Evolutionary conservation across 768 basidiomycete genomes (phyloP).

Genomic region (Rhodotorula graminis): DNA sequence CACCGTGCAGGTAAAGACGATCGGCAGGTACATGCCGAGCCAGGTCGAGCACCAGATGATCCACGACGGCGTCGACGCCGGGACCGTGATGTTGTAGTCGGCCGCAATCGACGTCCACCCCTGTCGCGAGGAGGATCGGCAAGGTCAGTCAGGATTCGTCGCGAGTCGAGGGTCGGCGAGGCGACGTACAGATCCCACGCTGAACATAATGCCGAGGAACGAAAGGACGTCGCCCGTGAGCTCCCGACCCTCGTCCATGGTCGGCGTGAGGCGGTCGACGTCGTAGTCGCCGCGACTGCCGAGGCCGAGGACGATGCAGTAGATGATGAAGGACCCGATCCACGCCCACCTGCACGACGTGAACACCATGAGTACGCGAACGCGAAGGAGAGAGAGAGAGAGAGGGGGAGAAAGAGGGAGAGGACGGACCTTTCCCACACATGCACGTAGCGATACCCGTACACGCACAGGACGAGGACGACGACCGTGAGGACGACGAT

Average conservation of each 20-base stretch:
- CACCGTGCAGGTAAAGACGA: constrained; percentile 21
- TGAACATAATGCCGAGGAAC: constrained; percentile 49
- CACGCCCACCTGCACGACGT: constrained; percentile 51
- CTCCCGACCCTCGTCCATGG: constrained; percentile 52
- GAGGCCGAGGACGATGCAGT: constrained; percentile 55
- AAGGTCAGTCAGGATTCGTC: too few relatives aligned
- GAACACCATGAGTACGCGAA: too few relatives aligned
- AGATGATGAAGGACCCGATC: constrained; percentile 52
- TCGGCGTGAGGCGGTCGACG: constrained; percentile 50
- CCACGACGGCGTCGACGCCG: constrained; percentile 44
- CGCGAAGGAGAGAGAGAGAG: too few relatives aligned
- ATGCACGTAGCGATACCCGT: constrained; percentile 47
- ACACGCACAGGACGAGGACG: constrained; percentile 40
- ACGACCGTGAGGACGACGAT: constrained; percentile 50
- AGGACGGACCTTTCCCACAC: constrained; percentile 51
- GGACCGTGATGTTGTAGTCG: constrained; percentile 52
- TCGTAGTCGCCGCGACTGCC: constrained; percentile 54
- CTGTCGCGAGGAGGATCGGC: too few relatives aligned
- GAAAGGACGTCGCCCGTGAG: constrained; percentile 55
- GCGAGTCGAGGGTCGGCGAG: too few relatives aligned
- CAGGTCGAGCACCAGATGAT: constrained; percentile 41
- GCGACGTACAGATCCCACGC: constrained; percentile 43
- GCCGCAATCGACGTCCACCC: constrained; percentile 51
- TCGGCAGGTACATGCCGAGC: constrained; percentile 47
- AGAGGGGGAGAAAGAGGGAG: too few relatives aligned